phyloP scores from a whole-genome alignment of 805 yeast genomes.

The Lipomyces starkeyi region DNA sequence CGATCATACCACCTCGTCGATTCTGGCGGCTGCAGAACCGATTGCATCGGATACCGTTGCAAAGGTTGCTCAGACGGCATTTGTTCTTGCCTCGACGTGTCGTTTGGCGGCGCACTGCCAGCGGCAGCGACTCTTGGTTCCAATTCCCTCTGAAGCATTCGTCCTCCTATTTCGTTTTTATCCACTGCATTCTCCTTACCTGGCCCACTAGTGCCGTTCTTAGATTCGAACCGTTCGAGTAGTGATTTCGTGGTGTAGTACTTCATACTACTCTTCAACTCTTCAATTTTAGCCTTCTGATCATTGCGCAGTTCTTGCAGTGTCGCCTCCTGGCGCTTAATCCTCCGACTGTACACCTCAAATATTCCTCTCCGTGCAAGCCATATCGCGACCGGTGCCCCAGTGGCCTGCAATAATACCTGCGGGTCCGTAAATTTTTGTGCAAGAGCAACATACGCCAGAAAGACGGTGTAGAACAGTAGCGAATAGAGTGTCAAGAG shows the following conservation, averaged over 20 bases:
- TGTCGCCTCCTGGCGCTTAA: slow-evolving; percentile 38
- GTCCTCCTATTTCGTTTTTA: not conserved
- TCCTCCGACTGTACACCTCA: slow-evolving; percentile 38
- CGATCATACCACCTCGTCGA: slow-evolving; percentile 52
- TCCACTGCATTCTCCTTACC: not conserved
- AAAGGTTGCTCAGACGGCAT: not conserved
- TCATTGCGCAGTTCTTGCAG: slow-evolving; percentile 50
- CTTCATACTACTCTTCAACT: slow-evolving; percentile 72
- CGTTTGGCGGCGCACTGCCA: not conserved
- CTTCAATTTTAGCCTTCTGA: slow-evolving; percentile 65
- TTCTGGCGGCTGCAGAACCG: not conserved
- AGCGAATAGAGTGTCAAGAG: slow-evolving; percentile 45
- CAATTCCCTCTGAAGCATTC: not conserved
- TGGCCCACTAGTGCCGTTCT: slow-evolving; percentile 52
- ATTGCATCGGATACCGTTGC: not conserved
- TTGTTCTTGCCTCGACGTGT: not conserved
- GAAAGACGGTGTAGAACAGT: slow-evolving; percentile 41
- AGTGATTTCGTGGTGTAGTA: slow-evolving; percentile 78
- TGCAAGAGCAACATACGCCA: slow-evolving; percentile 36
- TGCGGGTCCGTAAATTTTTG: slow-evolving; percentile 16
- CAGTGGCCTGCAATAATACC: slow-evolving; percentile 29
- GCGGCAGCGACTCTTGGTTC: not conserved
- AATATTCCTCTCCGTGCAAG: slow-evolving; percentile 13
- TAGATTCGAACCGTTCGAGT: slow-evolving; percentile 68
- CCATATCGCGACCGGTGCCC: slow-evolving; percentile 32